Evolutionary conservation across 73 alveolate genomes (phyloP).

Genomic region (Paramecium pentaurelia): DNA sequence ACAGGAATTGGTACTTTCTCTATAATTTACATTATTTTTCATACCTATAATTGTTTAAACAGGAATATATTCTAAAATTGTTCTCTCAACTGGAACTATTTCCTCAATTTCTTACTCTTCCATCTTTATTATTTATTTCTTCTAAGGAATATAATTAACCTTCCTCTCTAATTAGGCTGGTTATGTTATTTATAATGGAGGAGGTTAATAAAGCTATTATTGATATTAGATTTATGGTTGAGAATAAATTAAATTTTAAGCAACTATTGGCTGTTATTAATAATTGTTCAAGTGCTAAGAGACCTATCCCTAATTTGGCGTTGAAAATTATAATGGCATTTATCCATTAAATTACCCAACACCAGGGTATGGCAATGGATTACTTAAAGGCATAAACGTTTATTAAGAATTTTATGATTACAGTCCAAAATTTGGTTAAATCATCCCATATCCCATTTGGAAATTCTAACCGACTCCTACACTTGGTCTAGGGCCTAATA

Average conservation of each 20-base stretch:
- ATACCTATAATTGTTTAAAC: conserved; percentile 20
- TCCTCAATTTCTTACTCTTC: conserved; percentile 5
- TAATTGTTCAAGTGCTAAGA: not conserved
- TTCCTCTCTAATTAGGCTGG: not conserved
- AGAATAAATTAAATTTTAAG: not conserved
- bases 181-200: not conserved
- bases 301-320: not conserved
- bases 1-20: conserved; percentile 5
- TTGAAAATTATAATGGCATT: not conserved
- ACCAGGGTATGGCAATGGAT: not conserved
- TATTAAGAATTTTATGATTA: not conserved
- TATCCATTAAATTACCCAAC: not conserved
- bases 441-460: not conserved
- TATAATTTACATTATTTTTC: not conserved
- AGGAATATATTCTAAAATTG: conserved; percentile 14
- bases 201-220: not conserved
- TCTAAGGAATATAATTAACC: not conserved
- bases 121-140: not conserved
- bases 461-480: not conserved
- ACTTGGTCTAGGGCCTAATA: not conserved
- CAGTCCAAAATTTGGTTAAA: not conserved
- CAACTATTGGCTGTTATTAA: not conserved
- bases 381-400: not conserved
- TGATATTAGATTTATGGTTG: conserved; percentile 5
- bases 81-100: not conserved